Conservation (phyloP, 176 grass and related monocot species). For the Otatea glauca region DNA sequence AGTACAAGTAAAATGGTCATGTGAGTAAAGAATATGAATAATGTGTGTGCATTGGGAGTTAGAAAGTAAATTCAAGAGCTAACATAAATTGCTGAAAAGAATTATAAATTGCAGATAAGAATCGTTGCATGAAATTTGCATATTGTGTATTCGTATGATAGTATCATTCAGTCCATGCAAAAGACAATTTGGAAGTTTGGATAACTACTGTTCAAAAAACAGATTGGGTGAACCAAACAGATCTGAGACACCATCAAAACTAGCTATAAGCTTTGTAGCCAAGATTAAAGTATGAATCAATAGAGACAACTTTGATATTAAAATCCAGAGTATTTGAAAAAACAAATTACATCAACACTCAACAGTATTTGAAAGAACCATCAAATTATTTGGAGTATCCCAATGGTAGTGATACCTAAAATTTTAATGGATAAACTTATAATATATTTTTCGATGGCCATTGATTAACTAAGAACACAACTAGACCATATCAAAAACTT, state of each 20-base stretch:
- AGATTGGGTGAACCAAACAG: not conserved
- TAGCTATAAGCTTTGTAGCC: not conserved
- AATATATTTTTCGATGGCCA: too few species aligned
- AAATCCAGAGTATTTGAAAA: not conserved
- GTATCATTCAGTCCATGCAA: not conserved
- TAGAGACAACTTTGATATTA: not conserved
- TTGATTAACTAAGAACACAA: too few species aligned
- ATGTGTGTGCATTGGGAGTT: not conserved
- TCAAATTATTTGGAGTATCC: not conserved
- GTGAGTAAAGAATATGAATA: constrained; percentile 24
- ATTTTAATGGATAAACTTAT: not conserved
- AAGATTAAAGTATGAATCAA: not conserved
- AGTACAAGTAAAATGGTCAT: constrained; percentile 3
- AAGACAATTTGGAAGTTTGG: not conserved
- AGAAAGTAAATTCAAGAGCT: constrained; percentile 16
- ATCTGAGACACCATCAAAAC: not conserved
- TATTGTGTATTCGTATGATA: not conserved
- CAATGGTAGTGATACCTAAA: not conserved
- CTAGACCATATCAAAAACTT: too few species aligned
- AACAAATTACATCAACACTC: not conserved
- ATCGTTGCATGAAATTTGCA: not conserved
- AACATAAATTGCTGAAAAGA: not conserved
- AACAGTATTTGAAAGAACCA: not conserved
- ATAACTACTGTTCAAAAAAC: not conserved
- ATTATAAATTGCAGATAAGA: not conserved